Conservation (phyloP, 768 basidiomycete genomes). For the Cyathus striatus region DNA sequence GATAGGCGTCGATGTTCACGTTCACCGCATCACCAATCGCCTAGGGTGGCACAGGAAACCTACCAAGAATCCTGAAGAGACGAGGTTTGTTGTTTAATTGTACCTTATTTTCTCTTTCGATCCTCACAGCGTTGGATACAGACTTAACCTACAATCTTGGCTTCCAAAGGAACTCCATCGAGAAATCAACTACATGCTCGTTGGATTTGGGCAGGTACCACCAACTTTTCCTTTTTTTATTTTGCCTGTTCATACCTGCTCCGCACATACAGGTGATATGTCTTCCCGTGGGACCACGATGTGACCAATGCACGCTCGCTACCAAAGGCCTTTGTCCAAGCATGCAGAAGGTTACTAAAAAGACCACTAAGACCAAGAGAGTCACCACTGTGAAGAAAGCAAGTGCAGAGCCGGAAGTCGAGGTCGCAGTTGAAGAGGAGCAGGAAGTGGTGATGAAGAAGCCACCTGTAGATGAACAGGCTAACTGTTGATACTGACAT, state of each 20-base stretch:
- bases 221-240: neutral
- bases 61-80: slow-evolving; percentile 86
- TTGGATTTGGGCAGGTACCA: slow-evolving; percentile 79
- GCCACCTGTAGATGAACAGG: neutral
- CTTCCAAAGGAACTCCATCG: slow-evolving; percentile 66
- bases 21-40: slow-evolving; percentile 91
- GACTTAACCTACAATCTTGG: slow-evolving; percentile 81
- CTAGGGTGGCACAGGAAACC: slow-evolving; percentile 87
- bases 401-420: slow-evolving; percentile 24
- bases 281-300: slow-evolving; percentile 58
- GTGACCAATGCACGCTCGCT: slow-evolving; percentile 58
- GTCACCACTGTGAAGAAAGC: slow-evolving; percentile 8
- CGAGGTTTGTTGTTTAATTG: slow-evolving; percentile 43
- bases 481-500: neutral
- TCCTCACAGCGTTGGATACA: slow-evolving; percentile 14
- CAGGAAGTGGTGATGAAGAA: slow-evolving; percentile 3
- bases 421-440: slow-evolving; percentile 26
- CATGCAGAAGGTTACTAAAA: slow-evolving; percentile 24
- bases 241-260: neutral
- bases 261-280: slow-evolving; percentile 50
- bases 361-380: slow-evolving; percentile 20
- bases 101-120: neutral
- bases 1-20: slow-evolving; percentile 95
- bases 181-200: slow-evolving; percentile 77
- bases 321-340: slow-evolving; percentile 61